phyloP scores from a whole-genome alignment of 2,329 filamentous ascomycete species.

The Aspergillaceae sp. region DNA sequence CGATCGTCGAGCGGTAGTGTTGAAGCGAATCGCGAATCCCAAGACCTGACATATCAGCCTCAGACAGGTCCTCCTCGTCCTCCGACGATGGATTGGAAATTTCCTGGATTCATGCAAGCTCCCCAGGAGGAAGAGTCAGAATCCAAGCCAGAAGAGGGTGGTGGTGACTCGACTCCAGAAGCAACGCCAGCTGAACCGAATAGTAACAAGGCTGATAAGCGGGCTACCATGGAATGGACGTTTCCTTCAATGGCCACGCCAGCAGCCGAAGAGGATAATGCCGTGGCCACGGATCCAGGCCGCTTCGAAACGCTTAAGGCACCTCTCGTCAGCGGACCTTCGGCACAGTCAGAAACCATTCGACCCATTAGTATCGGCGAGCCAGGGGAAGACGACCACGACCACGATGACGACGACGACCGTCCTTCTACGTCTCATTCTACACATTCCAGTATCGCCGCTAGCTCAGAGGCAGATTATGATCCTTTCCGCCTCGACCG shows the following conservation, averaged over 20 bases:
- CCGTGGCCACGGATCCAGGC: conserved; percentile 7
- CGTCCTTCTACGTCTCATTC: conserved; percentile 23
- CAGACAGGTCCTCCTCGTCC: conserved; percentile 33
- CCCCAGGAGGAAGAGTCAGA: conserved; percentile 6
- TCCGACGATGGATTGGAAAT: conserved; percentile 42
- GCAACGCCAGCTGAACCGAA: conserved; percentile 10
- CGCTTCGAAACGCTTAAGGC: conserved; percentile 28
- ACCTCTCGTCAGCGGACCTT: conserved; percentile 10
- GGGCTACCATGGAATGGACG: conserved; percentile 46
- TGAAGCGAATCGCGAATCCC: conserved; percentile 13
- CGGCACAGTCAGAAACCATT: conserved; percentile 8
- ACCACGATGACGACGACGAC: too few species aligned
- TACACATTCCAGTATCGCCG: conserved; percentile 16
- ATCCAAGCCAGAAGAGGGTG: conserved; percentile 1
- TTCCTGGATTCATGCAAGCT: conserved; percentile 26
- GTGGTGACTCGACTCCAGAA: conserved; percentile 2
- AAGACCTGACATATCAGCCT: conserved; percentile 25
- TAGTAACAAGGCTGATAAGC: conserved; percentile 22
- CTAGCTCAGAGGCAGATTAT: conserved; percentile 31
- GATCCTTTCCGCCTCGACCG: conserved; percentile 37
- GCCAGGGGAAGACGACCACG: conserved; percentile 8
- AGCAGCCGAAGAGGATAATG: conserved; percentile 2
- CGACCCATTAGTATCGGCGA: conserved; percentile 15
- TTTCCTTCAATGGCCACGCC: conserved; percentile 39
- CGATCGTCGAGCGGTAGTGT: conserved; percentile 22